Evolutionary conservation across 306 rosid genomes (phyloP).

Genomic region (Malus asiatica): DNA sequence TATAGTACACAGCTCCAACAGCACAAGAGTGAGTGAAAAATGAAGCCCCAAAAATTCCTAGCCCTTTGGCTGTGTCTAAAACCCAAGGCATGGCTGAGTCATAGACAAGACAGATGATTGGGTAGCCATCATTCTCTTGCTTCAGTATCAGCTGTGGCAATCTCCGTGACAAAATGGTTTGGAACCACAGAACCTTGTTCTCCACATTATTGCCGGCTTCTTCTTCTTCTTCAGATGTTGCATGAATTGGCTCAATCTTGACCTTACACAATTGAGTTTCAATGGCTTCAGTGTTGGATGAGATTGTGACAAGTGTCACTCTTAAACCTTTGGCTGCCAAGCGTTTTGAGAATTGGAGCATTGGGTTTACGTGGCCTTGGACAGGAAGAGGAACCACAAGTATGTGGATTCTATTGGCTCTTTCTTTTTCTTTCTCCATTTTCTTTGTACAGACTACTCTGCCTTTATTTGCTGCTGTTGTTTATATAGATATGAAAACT

Average conservation of each 20-base stretch:
- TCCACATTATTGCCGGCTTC: background rate
- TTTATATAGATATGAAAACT: background rate
- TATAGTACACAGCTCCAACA: constrained; percentile 1
- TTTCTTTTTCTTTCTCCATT: constrained; percentile 13
- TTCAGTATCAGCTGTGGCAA: background rate
- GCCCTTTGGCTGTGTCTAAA: constrained; percentile 10
- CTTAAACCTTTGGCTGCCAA: constrained; percentile 16
- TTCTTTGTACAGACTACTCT: background rate
- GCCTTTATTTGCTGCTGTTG: background rate
- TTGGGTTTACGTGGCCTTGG: constrained; percentile 26
- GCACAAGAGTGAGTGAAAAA: constrained; percentile 28
- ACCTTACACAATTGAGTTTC: background rate
- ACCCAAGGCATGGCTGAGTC: constrained; percentile 28
- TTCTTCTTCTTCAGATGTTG: background rate
- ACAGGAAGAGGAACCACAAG: background rate
- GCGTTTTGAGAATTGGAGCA: constrained; percentile 28
- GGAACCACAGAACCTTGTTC: background rate
- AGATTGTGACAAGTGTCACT: constrained; percentile 9
- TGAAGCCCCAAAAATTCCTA: constrained; percentile 15
- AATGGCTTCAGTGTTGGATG: background rate
- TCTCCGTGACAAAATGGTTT: background rate
- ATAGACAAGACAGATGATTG: constrained; percentile 4
- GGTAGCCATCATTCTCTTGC: background rate
- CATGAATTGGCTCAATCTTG: background rate
- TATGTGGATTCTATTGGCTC: background rate